Base-by-base conservation (phyloP, 148 eudicot species). In the Persicaria maculosa region DNA sequence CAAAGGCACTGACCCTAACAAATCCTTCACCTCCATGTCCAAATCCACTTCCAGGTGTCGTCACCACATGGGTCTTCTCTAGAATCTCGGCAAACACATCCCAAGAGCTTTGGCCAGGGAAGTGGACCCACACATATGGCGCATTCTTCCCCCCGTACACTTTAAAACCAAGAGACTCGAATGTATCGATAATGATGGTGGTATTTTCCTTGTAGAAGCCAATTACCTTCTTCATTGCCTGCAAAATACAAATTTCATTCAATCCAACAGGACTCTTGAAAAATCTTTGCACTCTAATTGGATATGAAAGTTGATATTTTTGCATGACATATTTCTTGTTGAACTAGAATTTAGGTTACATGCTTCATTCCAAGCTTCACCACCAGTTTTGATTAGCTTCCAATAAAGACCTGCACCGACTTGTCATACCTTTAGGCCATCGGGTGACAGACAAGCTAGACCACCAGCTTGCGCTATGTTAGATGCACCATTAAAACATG, bases 201-300 rank as follows among this genome's bases (percentile, higher is more conserved):
- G 98, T 89, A 68, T 93, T 93, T 75, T 89, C 98, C 77, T 89
- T 91, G 81, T 93, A 93, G 91, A 91, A 93, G 53, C 97, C 97
- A 78, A 93, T 79, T 46, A 86, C 92, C 64, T 89, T 86, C 72
- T 81, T 81, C 94, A 93, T 93, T 43, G 98, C 98, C 98, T 93
- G 91, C 80, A 86, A 15, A 68, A 53, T 46, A 53, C 10, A 77
- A 52, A 12, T 45, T 58, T 6, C 19, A 57, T 12, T 67, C 7
- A 7, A 14, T 17, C 40, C 40, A 9, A 70, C 7, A 31, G 16
- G 47, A 17, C 17, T 50, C 48, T 50, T 64, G 14, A 4, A 4
- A 67, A 16, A 16, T 67, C 47, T 15, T 25, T 17, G 31, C 62
- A 57, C 62, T 17, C 20, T 57, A 25, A 57, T 17, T 22, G n/a